Evolutionary conservation across 805 yeast species (phyloP).

Genomic region (Dipodascopsis uninucleata): DNA sequence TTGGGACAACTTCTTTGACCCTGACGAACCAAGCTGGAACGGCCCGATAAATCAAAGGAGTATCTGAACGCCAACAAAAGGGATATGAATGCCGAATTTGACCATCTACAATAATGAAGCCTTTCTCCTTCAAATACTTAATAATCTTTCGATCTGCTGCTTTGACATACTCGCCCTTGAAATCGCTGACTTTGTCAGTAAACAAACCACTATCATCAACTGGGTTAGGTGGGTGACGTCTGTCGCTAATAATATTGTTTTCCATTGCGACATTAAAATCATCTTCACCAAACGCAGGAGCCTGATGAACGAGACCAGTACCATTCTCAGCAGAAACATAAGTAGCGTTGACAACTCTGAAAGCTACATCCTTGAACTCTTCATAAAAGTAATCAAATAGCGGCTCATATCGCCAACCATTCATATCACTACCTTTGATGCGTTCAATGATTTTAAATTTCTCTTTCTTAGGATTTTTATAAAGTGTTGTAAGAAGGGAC

Average conservation of each 20-base stretch:
- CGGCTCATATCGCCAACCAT: constrained; percentile 78
- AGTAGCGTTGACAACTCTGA: constrained; percentile 74
- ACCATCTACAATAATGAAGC: constrained; percentile 66
- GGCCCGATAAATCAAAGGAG: constrained; percentile 91
- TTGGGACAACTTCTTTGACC: constrained; percentile 79
- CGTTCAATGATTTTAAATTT: constrained; percentile 79
- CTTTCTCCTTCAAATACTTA: constrained; percentile 73
- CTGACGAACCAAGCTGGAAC: constrained; percentile 99
- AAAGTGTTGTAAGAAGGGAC: constrained; percentile 71
- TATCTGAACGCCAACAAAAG: constrained; percentile 99
- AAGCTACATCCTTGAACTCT: constrained; percentile 69
- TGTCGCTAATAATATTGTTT: constrained; percentile 70
- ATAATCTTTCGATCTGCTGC: constrained; percentile 92
- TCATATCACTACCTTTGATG: constrained; percentile 73
- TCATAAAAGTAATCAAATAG: constrained; percentile 77
- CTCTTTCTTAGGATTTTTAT: constrained; percentile 92
- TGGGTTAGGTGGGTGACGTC: constrained; percentile 80
- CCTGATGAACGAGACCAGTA: constrained; percentile 98
- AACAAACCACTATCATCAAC: constrained; percentile 90
- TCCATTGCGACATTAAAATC: constrained; percentile 82
- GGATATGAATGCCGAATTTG: constrained; percentile 97
- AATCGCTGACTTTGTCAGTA: constrained; percentile 69
- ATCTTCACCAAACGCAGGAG: constrained; percentile 99
- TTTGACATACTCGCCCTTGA: constrained; percentile 82
- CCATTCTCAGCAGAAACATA: constrained; percentile 93